Evolutionary conservation across 2,329 filamentous ascomycete genomes (phyloP).

Genomic region (Pseudodiploospora longispora): DNA sequence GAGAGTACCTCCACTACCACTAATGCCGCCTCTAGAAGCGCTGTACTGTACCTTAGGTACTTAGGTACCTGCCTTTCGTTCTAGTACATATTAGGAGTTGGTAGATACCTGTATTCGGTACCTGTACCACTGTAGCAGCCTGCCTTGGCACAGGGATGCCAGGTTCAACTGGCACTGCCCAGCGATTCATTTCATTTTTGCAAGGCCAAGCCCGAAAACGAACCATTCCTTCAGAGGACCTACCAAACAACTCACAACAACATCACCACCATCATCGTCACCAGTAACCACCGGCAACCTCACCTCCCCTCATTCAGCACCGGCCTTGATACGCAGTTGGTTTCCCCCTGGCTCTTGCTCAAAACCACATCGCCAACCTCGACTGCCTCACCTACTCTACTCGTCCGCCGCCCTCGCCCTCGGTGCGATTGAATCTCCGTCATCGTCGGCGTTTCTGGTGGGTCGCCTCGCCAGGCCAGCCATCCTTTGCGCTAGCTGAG

Average conservation of each 20-base stretch:
- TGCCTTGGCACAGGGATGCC: neutral
- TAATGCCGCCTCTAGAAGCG: no score
- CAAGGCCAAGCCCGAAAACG: slow-evolving; percentile 1
- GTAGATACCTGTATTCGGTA: no score
- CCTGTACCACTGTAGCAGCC: no score
- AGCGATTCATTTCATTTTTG: slow-evolving; percentile 8
- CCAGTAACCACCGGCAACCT: neutral
- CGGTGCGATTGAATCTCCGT: neutral
- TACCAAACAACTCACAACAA: neutral
- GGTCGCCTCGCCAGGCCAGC: slow-evolving; percentile 8
- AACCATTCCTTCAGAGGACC: neutral
- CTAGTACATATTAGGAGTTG: no score
- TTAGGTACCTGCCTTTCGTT: no score
- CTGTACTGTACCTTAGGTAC: no score
- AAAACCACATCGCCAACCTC: no score
- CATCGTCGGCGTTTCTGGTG: slow-evolving; percentile 6
- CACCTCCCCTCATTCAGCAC: no score
- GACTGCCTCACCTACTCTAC: no score
- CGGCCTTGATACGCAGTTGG: no score
- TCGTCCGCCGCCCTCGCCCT: neutral
- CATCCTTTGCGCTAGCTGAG: slow-evolving; percentile 5
- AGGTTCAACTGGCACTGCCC: slow-evolving; percentile 6
- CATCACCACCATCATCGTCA: neutral
- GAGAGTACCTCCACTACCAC: no score
- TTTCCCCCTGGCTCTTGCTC: no score